A percentile compares a stretch with the other conserved stretches of the same genome.
phyloP scores from a whole-genome alignment of 441 rosid species.

The Erysimum pusillum region DNA sequence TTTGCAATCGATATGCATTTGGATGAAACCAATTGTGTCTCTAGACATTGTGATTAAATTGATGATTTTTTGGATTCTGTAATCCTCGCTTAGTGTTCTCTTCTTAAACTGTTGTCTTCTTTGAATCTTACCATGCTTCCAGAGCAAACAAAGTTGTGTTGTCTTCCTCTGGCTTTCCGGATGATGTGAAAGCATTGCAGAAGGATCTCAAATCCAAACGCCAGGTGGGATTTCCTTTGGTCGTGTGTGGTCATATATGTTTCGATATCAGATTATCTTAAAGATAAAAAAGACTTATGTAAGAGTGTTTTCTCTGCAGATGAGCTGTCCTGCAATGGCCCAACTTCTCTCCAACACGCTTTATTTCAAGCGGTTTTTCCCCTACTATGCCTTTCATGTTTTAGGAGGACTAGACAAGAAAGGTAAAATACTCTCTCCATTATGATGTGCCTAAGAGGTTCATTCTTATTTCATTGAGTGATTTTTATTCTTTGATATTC shows the following conservation, averaged over 20 bases:
- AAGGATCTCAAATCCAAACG: slow-evolving; percentile 83
- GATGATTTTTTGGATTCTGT: neutral
- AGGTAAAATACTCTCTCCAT: slow-evolving; percentile 55
- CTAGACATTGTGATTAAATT: neutral
- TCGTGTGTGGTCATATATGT: neutral
- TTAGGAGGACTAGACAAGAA: slow-evolving; percentile 91
- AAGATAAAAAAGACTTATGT: neutral
- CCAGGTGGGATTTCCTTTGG: slow-evolving; percentile 61
- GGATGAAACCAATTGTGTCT: neutral
- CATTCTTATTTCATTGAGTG: neutral
- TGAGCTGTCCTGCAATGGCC: slow-evolving; percentile 97
- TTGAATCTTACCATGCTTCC: slow-evolving; percentile 40
- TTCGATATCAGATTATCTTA: neutral
- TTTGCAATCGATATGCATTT: slow-evolving; percentile 22
- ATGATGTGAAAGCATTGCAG: slow-evolving; percentile 94
- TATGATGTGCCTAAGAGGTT: neutral
- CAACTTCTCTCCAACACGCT: slow-evolving; percentile 95
- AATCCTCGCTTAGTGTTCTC: neutral
- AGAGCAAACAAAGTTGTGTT: slow-evolving; percentile 86
- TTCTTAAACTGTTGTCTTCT: slow-evolving; percentile 9
- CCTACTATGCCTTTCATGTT: slow-evolving; percentile 93
- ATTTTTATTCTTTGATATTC: slow-evolving; percentile 22
- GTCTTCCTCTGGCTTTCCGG: slow-evolving; percentile 99
- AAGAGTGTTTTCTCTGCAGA: slow-evolving; percentile 51
- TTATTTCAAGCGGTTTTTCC: slow-evolving; percentile 95